Percentiles rank a stretch among this genome's conserved stretches.
Evolutionary conservation across 2,329 filamentous ascomycete genomes (phyloP).

Genomic region (Colletotrichum zoysiae): DNA sequence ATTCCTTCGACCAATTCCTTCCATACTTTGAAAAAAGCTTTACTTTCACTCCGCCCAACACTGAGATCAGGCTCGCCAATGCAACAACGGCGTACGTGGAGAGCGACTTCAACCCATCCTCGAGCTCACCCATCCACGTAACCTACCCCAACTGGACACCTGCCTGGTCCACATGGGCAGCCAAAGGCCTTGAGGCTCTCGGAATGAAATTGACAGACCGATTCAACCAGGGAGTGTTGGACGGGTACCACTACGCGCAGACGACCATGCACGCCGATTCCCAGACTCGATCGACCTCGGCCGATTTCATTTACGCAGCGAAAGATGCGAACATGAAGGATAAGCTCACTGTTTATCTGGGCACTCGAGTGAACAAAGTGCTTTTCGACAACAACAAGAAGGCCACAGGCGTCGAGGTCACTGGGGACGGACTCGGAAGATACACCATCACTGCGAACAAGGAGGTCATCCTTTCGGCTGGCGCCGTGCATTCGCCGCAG

Average conservation of each 20-base stretch:
- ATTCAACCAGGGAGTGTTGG: conserved; percentile 55
- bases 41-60: conserved; percentile 49
- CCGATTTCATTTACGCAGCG: conserved; percentile 52
- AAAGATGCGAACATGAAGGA: conserved; percentile 44
- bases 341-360: conserved; percentile 55
- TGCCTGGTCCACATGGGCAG: conserved; percentile 43
- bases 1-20: conserved; percentile 47
- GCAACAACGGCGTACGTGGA: conserved; percentile 44
- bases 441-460: conserved; percentile 29
- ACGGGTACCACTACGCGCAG: conserved; percentile 49
- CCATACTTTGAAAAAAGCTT: conserved; percentile 50
- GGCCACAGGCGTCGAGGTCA: conserved; percentile 56
- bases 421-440: conserved; percentile 36
- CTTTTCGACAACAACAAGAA: conserved; percentile 56
- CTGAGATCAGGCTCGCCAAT: conserved; percentile 40
- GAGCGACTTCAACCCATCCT: conserved; percentile 17
- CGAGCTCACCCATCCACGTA: conserved; percentile 46
- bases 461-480: conserved; percentile 30
- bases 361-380: conserved; percentile 59
- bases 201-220: conserved; percentile 52
- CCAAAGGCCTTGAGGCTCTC: conserved; percentile 53
- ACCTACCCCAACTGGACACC: conserved; percentile 44
- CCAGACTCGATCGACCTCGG: conserved; percentile 50
- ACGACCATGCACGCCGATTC: conserved; percentile 48
- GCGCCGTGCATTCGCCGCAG: conserved; percentile 35